Evolutionary conservation across 352 stramenopile genomes (phyloP), one percentile per base, ranked within the genome.

Genomic region (Pythium apleroticum): DNA sequence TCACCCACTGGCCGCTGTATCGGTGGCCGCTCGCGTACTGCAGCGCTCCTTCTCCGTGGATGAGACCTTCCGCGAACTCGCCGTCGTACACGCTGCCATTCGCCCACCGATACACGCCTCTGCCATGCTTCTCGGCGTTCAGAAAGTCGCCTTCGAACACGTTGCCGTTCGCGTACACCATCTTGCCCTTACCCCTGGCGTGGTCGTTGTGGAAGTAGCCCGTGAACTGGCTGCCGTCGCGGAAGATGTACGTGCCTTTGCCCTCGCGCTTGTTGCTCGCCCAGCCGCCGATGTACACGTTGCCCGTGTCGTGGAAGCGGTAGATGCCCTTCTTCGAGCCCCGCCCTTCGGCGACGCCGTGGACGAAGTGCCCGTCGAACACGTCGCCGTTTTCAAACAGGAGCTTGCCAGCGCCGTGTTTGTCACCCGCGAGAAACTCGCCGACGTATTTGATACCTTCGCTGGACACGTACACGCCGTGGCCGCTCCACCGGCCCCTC

Each of bases 81-180:
- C 90, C 90, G 7, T 75, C 60, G 69, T 96, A 96, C 1, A 87
- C 66, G 52, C 88, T 93, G 43, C 89, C 88, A 56, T 95, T 93
- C 27, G 54, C 39, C 89, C 89, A 97, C 7, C 46, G 48, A 57
- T 90, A 92, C 10, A 81, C 50, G 1, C 78, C 73, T 24, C 72
- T 43, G 0, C 86, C 86, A 17, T 93, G 84, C 49, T 92, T 92
- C 69, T 91, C 73, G 19, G 78, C 84, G 25, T 77, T 72, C 8
- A 74, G 33, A 46, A 94, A 91, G 4, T 85, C 75, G 20, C 86
- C 86, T 41, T 86, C 78, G 57, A 90, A 94, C 37, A 69, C 62
- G 48, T 97, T 94, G 41, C 91, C 93, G 57, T 97, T 97, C 6
- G 79, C 60, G 52, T 93, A 96, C 15, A 66, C 64, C 60, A 97